phyloP scores from a whole-genome alignment of 495 filamentous ascomycete genomes.

The Penicillium canariense region DNA sequence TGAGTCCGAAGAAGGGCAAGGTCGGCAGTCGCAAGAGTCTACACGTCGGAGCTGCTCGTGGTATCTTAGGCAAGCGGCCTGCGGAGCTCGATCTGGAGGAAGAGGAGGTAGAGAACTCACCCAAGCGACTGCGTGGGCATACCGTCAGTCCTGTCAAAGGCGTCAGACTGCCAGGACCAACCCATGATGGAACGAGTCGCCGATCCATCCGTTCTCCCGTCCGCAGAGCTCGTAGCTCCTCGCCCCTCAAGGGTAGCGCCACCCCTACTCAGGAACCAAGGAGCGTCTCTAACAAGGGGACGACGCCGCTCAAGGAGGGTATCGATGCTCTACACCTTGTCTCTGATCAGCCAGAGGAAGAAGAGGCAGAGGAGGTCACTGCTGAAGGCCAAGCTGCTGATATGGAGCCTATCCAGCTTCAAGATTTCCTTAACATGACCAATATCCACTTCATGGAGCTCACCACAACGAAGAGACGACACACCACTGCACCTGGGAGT shows the following conservation, averaged over 20 bases:
- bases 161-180: conserved; percentile 63
- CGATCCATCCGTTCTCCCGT: conserved; percentile 52
- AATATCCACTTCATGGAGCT: conserved; percentile 97
- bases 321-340: conserved; percentile 25
- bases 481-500: conserved; percentile 68
- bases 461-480: conserved; percentile 83
- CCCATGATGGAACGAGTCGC: conserved; percentile 60
- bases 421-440: conserved; percentile 92
- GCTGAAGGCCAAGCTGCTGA: conserved; percentile 31
- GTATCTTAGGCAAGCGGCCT: conserved; percentile 72
- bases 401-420: conserved; percentile 74
- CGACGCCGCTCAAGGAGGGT: conserved; percentile 27
- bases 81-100: conserved; percentile 70
- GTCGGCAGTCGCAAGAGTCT: conserved; percentile 71
- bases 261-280: conserved; percentile 35
- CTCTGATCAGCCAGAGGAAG: conserved; percentile 24
- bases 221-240: conserved; percentile 33
- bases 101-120: conserved; percentile 56
- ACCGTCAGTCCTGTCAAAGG: conserved; percentile 77
- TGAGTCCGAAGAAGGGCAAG: conserved; percentile 72
- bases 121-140: conserved; percentile 67
- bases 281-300: conserved; percentile 12
- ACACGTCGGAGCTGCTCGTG: conserved; percentile 70
- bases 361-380: conserved; percentile 8
- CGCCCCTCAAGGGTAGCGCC: conserved; percentile 34